A percentile compares a stretch with the other conserved stretches of the same genome.
Evolutionary conservation across 2,329 filamentous ascomycete species (phyloP).

Genomic region (Amauroascus verrucosus): DNA sequence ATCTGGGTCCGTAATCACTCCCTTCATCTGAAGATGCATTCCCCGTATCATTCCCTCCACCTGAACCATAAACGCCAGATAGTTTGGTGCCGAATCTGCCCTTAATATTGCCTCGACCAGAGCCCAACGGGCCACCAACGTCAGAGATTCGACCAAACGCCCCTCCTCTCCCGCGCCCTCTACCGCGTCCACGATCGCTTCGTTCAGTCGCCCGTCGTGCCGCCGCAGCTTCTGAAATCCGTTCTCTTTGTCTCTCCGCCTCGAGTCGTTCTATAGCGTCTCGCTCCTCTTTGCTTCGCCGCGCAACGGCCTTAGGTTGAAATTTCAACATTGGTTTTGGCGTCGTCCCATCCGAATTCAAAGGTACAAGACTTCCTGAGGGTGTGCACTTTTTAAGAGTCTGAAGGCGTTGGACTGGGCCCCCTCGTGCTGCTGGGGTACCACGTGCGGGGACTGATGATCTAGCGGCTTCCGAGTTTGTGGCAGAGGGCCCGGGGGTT

Average conservation of each 20-base stretch:
- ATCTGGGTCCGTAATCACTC: conserved; percentile 35
- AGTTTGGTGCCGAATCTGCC: conserved; percentile 19
- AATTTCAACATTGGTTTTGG: conserved; percentile 35
- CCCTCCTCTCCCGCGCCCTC: conserved; percentile 24
- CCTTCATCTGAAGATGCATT: conserved; percentile 42
- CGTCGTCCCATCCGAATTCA: conserved; percentile 23
- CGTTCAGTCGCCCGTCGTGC: conserved; percentile 5
- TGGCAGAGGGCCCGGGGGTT: conserved; percentile 4
- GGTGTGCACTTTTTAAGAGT: conserved; percentile 33
- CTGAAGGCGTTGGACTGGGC: conserved; percentile 34
- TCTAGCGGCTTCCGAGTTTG: neutral
- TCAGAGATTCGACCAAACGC: conserved; percentile 24
- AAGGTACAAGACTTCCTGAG: conserved; percentile 29
- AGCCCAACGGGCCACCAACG: conserved; percentile 23
- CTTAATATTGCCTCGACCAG: conserved; percentile 22
- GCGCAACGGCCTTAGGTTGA: conserved; percentile 33
- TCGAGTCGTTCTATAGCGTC: conserved; percentile 36
- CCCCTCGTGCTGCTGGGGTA: conserved; percentile 11
- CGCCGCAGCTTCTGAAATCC: conserved; percentile 33
- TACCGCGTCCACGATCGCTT: conserved; percentile 20
- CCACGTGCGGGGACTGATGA: conserved; percentile 1
- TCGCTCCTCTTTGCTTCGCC: conserved; percentile 38
- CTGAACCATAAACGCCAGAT: conserved; percentile 24
- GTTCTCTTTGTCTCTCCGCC: conserved; percentile 32
- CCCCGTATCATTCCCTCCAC: conserved; percentile 20